These are phyloP conservation scores for Hygrophoropsis aurantiaca DNA, from an alignment of 768 basidiomycete genomes.

Conservation along the genomic window DNA sequence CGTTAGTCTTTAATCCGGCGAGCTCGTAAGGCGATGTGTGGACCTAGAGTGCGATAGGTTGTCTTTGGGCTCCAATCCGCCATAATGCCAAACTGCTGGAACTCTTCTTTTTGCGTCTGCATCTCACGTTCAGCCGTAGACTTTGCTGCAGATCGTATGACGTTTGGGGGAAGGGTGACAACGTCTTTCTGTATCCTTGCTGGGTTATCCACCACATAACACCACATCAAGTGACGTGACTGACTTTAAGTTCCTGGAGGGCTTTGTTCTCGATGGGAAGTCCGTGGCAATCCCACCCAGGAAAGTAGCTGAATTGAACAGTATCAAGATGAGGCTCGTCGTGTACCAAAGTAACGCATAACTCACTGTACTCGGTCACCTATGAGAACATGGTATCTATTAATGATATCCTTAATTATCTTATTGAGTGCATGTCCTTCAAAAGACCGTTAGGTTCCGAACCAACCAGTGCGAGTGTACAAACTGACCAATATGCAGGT, in stretches of 20 bases:
- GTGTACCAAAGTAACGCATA: constrained; percentile 1
- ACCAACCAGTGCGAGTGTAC: no score
- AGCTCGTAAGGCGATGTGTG: constrained; percentile 10
- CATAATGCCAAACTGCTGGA: constrained; percentile 84
- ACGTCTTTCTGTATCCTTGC: constrained; percentile 49
- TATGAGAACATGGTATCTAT: constrained; percentile 77
- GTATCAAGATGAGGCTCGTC: not conserved
- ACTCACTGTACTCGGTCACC: constrained; percentile 82
- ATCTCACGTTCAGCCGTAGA: constrained; percentile 75
- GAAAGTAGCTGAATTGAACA: constrained; percentile 65
- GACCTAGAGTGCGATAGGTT: constrained; percentile 88
- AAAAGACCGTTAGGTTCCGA: not conserved
- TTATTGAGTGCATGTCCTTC: constrained; percentile 97
- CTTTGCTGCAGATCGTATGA: constrained; percentile 71
- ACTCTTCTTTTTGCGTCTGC: constrained; percentile 73
- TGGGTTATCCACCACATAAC: not conserved
- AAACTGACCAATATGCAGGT: constrained; percentile 96
- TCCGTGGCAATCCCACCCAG: constrained; percentile 99
- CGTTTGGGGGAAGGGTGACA: constrained; percentile 50
- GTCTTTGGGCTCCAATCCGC: constrained; percentile 76
- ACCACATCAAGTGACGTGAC: constrained; percentile 10
- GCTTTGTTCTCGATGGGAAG: constrained; percentile 97
- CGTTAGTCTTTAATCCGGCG: not conserved
- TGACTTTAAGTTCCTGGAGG: constrained; percentile 69
- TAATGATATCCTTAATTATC: constrained; percentile 93